phyloP scores from a whole-genome alignment of 306 rosid species.

The Fragaria iinumae region DNA sequence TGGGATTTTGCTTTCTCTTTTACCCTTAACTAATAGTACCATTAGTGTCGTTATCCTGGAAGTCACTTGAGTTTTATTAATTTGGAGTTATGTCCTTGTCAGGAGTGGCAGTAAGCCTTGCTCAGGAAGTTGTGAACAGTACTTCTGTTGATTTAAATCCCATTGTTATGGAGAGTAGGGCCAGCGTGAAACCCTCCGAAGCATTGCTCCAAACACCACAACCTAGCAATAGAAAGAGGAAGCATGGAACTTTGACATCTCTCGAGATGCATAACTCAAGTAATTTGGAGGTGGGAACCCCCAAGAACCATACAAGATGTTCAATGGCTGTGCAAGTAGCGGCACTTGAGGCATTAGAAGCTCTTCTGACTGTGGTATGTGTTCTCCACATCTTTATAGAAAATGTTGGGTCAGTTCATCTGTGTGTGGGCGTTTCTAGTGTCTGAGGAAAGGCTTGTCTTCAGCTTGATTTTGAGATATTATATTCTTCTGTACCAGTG shows the following conservation, averaged over 20 bases:
- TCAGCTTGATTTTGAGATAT: neutral
- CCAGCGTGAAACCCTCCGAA: constrained; percentile 39
- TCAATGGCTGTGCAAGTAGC: constrained; percentile 72
- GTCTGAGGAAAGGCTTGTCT: neutral
- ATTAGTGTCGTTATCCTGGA: neutral
- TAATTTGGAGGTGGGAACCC: constrained; percentile 34
- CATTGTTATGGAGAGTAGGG: constrained; percentile 34
- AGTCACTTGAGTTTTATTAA: constrained; percentile 26
- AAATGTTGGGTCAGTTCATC: constrained; percentile 11
- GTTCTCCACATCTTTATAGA: neutral
- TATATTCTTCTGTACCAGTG: neutral
- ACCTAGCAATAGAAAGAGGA: constrained; percentile 60
- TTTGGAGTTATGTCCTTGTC: constrained; percentile 31
- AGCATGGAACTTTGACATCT: constrained; percentile 43
- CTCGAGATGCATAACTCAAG: constrained; percentile 38
- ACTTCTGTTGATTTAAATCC: constrained; percentile 65
- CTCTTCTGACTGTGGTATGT: constrained; percentile 75
- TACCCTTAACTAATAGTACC: neutral
- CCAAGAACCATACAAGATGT: constrained; percentile 28
- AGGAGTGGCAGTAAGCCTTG: constrained; percentile 75
- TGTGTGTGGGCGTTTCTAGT: neutral
- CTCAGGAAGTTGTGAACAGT: constrained; percentile 61
- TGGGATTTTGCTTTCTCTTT: constrained; percentile 2
- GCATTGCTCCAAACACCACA: constrained; percentile 23
- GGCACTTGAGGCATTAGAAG: constrained; percentile 78